Base-by-base conservation (phyloP, 495 filamentous ascomycete species). In the Tricharina praecox region DNA sequence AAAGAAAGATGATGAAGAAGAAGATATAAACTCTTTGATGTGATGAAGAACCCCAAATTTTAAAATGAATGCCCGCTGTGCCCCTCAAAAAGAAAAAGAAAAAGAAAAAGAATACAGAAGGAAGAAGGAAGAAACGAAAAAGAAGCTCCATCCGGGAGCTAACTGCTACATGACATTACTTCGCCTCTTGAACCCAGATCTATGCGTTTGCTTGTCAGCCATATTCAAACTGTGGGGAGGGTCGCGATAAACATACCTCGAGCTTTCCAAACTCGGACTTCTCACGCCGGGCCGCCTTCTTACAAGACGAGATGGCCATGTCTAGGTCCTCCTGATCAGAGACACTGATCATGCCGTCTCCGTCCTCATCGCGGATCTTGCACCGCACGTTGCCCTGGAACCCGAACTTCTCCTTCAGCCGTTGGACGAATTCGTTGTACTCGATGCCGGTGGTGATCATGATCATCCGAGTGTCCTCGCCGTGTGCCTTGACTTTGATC, bases 291-390 rank as follows among this genome's bases (percentile, higher is more conserved):
- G 84, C 92, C 48, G 66, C 65, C 47, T 73, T 71, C 61, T 74
- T 80, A 24, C 79, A 77, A 3, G 65, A 67, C 58, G 66, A 68
- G 46, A 96, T 71, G 33, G 81, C 74, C 73, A 93, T 78, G 44
- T 95, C 86, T 53, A 95, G 64, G 70, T 97, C 90, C 58, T 97
- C 90, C 64, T 93, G 82, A 65, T 97, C 90, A 24, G 81, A 85
- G 77, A 97, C 78, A 10, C 85, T 94, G 62, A 97, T 88, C 79
- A 93, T 83, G 59, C 94, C 90, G 4, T 80, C 80, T 52, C 83
- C 76, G 61, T 93, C 86, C 43, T 84, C 79, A 45, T 85, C 82
- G 60, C 75, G 78, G 57, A 93, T 77, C 70, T 82, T 85, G 63
- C 93, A 78, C 70, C 82, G 86, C 60, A 88, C 73, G 38, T 72